phyloP scores from a whole-genome alignment of 1,284 basidiomycete genomes.

The Ustilago tritici region DNA sequence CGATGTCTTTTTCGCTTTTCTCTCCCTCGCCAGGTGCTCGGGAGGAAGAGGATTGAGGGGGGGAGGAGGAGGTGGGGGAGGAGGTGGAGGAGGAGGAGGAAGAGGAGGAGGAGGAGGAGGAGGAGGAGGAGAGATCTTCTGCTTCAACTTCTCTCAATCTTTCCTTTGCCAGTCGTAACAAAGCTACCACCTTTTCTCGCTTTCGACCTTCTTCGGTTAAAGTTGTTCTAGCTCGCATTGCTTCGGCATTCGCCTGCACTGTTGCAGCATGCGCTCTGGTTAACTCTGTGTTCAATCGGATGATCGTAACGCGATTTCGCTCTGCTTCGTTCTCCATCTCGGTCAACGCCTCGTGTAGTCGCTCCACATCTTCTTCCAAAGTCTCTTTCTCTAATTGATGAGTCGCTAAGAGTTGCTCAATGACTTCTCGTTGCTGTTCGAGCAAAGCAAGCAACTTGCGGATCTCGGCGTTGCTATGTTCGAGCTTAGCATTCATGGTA shows the following conservation, averaged over 20 bases:
- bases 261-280: constrained; percentile 39
- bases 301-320: constrained; percentile 18
- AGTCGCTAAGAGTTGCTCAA: constrained; percentile 64
- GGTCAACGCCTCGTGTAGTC: constrained; percentile 44
- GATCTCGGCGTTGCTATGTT: constrained; percentile 52
- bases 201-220: constrained; percentile 46
- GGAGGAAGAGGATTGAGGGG: no score
- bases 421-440: constrained; percentile 61
- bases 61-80: neutral
- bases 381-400: constrained; percentile 57
- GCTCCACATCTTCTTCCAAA: constrained; percentile 52
- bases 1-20: neutral
- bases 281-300: constrained; percentile 45
- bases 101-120: neutral
- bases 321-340: constrained; percentile 27
- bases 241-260: constrained; percentile 47
- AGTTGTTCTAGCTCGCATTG: constrained; percentile 22
- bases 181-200: constrained; percentile 41
- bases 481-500: constrained; percentile 51
- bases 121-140: neutral
- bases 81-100: neutral
- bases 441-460: constrained; percentile 59
- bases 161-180: constrained; percentile 39
- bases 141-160: constrained; percentile 36
- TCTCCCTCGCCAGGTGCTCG: neutral